These are phyloP conservation scores for Niebla homalea DNA, from an alignment of 495 filamentous ascomycete species.

Conservation along the genomic window DNA sequence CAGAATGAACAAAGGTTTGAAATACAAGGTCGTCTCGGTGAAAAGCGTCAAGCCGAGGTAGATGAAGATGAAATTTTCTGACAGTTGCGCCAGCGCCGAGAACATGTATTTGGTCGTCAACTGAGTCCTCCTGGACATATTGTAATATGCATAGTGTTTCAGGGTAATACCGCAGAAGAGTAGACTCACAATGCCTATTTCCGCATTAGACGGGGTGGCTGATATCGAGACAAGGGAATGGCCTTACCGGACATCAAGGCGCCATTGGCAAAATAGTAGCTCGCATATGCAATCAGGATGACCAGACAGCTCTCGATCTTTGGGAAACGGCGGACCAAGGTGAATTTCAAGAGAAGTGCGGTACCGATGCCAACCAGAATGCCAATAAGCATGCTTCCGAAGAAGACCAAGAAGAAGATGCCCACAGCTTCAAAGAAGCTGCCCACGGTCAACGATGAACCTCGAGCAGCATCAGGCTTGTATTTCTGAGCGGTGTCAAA, in stretches of 20 bases:
- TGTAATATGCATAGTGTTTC: conserved; percentile 99
- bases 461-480: conserved; percentile 44
- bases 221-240: background rate
- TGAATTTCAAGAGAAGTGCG: conserved; percentile 82
- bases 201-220: conserved; percentile 8
- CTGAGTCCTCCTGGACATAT: conserved; percentile 96
- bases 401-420: conserved; percentile 90
- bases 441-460: conserved; percentile 50
- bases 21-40: conserved; percentile 72
- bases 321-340: conserved; percentile 77
- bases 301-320: conserved; percentile 95
- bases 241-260: conserved; percentile 81
- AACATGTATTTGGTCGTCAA: conserved; percentile 97
- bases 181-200: conserved; percentile 81
- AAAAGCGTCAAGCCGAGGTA: conserved; percentile 91
- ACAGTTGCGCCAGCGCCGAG: conserved; percentile 84
- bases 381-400: conserved; percentile 82
- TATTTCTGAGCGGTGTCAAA: conserved; percentile 96
- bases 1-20: conserved; percentile 91
- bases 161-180: conserved; percentile 96
- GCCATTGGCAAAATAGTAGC: conserved; percentile 94
- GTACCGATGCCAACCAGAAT: conserved; percentile 74
- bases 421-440: conserved; percentile 83
- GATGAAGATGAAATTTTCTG: conserved; percentile 99
- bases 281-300: conserved; percentile 85